Percentiles rank a stretch among this genome's conserved stretches.
These are phyloP conservation scores for Tolypocladium ophioglossoides DNA, from an alignment of 2,329 filamentous ascomycete genomes.

Conservation along the genomic window DNA sequence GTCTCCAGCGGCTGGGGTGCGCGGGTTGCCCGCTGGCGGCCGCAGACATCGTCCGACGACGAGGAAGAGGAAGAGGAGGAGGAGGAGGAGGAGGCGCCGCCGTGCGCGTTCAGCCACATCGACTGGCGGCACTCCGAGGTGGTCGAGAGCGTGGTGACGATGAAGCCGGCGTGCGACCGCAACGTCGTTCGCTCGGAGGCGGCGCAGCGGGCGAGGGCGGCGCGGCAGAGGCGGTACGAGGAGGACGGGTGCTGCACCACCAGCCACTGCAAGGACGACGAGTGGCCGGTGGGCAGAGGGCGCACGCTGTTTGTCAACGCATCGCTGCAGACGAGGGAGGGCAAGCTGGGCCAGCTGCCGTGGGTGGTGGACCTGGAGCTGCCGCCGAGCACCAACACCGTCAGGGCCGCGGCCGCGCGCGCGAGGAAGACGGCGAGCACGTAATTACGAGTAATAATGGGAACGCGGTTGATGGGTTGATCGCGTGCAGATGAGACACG, in stretches of 20 bases:
- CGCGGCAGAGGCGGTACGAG: background rate
- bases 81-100: too few species aligned
- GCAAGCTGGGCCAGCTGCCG: background rate
- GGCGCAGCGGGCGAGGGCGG: too few species aligned
- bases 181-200: too few species aligned
- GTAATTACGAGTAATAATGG: background rate
- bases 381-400: background rate
- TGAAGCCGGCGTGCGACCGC: too few species aligned
- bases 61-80: too few species aligned
- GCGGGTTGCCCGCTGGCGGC: conserved; percentile 36
- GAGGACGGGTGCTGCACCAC: background rate
- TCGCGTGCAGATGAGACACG: background rate
- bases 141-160: too few species aligned
- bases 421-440: too few species aligned
- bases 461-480: background rate
- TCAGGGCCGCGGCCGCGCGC: background rate
- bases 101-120: too few species aligned
- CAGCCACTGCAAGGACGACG: background rate
- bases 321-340: background rate
- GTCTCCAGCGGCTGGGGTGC: conserved; percentile 23
- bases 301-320: background rate
- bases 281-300: background rate
- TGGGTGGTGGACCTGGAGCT: too few species aligned
- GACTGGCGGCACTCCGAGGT: too few species aligned
- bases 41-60: background rate